Conservation (phyloP, 495 filamentous ascomycete genomes). For the Penicillium antarcticum region DNA sequence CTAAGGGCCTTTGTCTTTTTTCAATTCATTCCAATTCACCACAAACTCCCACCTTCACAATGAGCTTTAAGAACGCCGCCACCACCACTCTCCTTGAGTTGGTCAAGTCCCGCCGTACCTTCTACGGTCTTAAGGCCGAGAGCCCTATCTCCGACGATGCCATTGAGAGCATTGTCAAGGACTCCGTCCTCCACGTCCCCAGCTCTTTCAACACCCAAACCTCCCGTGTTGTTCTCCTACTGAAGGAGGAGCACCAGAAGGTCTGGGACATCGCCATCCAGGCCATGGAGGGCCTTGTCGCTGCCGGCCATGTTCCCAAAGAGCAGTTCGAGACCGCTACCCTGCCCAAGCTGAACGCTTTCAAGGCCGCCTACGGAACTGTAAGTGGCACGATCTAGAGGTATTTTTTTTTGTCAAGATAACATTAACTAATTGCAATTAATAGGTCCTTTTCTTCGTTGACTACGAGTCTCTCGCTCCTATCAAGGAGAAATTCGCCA, state of each 20-base stretch:
- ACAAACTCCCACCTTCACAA: slow-evolving; percentile 12
- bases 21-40: background rate
- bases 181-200: slow-evolving; percentile 45
- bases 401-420: background rate
- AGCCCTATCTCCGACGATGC: slow-evolving; percentile 41
- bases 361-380: slow-evolving; percentile 48
- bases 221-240: slow-evolving; percentile 42
- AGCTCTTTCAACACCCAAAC: slow-evolving; percentile 55
- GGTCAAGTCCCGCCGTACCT: slow-evolving; percentile 43
- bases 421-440: background rate
- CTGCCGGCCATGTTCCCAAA: slow-evolving; percentile 27
- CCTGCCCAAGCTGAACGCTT: slow-evolving; percentile 40
- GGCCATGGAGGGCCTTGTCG: slow-evolving; percentile 42
- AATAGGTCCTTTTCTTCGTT: slow-evolving; percentile 49
- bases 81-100: slow-evolving; percentile 38
- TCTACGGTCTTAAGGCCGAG: slow-evolving; percentile 43
- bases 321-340: slow-evolving; percentile 42
- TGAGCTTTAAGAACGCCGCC: slow-evolving; percentile 40
- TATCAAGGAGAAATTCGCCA: slow-evolving; percentile 43
- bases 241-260: slow-evolving; percentile 52
- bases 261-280: slow-evolving; percentile 47
- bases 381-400: slow-evolving; percentile 24
- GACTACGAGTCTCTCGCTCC: slow-evolving; percentile 35
- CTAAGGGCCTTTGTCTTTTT: background rate
- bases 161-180: slow-evolving; percentile 37